These are phyloP conservation scores for Fraxinus ornus DNA, from an alignment of 305 asterid genomes.

Conservation along the genomic window DNA sequence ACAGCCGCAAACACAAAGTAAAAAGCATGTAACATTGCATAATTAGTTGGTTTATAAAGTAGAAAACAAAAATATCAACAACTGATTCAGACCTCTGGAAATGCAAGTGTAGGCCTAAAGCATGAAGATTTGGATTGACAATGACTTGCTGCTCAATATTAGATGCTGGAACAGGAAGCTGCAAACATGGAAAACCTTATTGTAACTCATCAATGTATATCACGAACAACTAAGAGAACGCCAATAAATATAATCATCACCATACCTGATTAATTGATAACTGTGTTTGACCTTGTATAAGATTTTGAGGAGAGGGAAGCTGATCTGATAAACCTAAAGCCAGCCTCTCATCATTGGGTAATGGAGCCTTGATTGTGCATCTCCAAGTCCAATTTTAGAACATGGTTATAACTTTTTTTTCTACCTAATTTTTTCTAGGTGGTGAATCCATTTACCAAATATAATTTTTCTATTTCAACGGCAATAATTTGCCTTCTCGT, in stretches of 20 bases:
- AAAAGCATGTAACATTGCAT: not conserved
- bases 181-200: constrained; percentile 25
- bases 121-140: constrained; percentile 80
- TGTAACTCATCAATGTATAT: constrained; percentile 7
- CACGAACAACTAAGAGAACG: not conserved
- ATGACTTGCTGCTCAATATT: constrained; percentile 91
- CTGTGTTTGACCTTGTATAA: constrained; percentile 66
- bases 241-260: not conserved
- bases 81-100: constrained; percentile 80
- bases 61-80: constrained; percentile 16
- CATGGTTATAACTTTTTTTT: too few species aligned
- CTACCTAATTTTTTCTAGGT: too few species aligned
- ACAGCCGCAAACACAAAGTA: constrained; percentile 42
- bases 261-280: constrained; percentile 77
- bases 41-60: not conserved
- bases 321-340: not conserved
- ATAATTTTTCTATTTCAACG: too few species aligned
- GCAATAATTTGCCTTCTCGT: too few species aligned
- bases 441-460: too few species aligned
- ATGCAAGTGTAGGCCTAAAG: constrained; percentile 64
- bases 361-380: constrained; percentile 10
- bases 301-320: constrained; percentile 68
- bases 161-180: constrained; percentile 80
- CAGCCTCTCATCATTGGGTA: constrained; percentile 69
- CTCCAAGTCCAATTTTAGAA: too few species aligned